A percentile compares a stretch with the other conserved stretches of the same genome.
Evolutionary conservation across 257 asterid species (phyloP).

Genomic region (Craterostigma plantagineum): DNA sequence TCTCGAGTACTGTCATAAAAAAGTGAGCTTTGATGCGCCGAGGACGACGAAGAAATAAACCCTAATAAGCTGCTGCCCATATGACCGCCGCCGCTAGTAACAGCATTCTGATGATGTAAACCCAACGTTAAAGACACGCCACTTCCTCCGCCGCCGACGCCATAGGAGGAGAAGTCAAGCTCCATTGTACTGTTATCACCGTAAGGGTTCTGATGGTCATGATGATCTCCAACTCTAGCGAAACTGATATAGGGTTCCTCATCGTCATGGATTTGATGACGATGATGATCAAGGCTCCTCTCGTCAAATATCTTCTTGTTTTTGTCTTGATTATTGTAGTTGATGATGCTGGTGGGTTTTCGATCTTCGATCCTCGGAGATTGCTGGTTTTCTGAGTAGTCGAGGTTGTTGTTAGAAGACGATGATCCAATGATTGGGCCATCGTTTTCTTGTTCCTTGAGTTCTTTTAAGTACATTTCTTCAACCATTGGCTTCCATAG

Average conservation of each 20-base stretch:
- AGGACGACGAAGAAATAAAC: conserved; percentile 21
- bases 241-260: conserved; percentile 12
- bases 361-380: conserved; percentile 20
- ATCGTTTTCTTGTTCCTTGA: conserved; percentile 28
- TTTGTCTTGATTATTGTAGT: conserved; percentile 17
- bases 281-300: conserved; percentile 5
- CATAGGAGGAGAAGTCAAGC: conserved; percentile 44
- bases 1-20: conserved; percentile 27
- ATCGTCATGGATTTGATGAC: conserved; percentile 1
- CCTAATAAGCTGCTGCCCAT: conserved; percentile 41
- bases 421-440: neutral
- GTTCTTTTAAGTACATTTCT: conserved; percentile 83
- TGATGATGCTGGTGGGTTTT: conserved; percentile 58
- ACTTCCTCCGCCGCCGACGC: neutral
- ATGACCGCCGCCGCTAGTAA: conserved; percentile 19
- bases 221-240: conserved; percentile 13
- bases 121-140: conserved; percentile 81
- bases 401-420: conserved; percentile 11
- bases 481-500: conserved; percentile 99
- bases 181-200: conserved; percentile 44
- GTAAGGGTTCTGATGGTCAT: conserved; percentile 8
- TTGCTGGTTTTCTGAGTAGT: conserved; percentile 9
- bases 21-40: conserved; percentile 29
- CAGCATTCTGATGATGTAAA: conserved; percentile 24
- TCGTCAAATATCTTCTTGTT: conserved; percentile 13